Percentiles rank a stretch among this genome's conserved stretches.
Conservation (phyloP, 345 rosid genomes). For the Dipteronia sinensis region DNA sequence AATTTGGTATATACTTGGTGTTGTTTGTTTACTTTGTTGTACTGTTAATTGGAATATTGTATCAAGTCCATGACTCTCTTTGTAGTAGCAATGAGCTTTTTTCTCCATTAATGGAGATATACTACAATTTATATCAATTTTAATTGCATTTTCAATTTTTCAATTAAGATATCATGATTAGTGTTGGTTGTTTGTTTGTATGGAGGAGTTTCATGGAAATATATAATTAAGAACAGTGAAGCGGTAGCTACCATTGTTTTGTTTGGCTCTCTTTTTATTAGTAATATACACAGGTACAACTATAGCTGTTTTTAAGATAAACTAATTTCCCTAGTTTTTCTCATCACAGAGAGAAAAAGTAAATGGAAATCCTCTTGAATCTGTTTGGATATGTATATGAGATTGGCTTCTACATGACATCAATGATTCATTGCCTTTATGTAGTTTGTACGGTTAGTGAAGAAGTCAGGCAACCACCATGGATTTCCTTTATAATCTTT, state of each 20-base stretch:
- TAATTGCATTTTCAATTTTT: slow-evolving; percentile 10
- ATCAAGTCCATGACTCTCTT: background rate
- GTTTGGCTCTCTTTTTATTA: background rate
- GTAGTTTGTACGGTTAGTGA: slow-evolving; percentile 15
- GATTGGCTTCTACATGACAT: background rate
- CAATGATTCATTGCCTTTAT: background rate
- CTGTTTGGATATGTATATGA: slow-evolving; percentile 1
- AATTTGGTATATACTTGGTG: background rate
- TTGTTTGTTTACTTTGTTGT: background rate
- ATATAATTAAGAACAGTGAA: background rate
- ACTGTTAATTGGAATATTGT: background rate
- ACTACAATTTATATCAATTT: background rate
- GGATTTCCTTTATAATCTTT: background rate
- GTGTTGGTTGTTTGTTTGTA: slow-evolving; percentile 9
- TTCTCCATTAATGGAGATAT: background rate
- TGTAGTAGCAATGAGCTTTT: background rate
- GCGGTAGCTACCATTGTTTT: background rate
- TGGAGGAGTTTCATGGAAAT: slow-evolving; percentile 16
- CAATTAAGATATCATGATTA: background rate
- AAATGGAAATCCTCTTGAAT: background rate
- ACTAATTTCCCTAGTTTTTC: slow-evolving; percentile 11
- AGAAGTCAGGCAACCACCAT: slow-evolving; percentile 22
- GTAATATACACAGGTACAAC: background rate
- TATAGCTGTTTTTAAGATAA: slow-evolving; percentile 12
- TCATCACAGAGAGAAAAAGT: slow-evolving; percentile 8